Evolutionary conservation across 1,284 basidiomycete genomes (phyloP).

Genomic region (Microbotryum silenes-acaulis): DNA sequence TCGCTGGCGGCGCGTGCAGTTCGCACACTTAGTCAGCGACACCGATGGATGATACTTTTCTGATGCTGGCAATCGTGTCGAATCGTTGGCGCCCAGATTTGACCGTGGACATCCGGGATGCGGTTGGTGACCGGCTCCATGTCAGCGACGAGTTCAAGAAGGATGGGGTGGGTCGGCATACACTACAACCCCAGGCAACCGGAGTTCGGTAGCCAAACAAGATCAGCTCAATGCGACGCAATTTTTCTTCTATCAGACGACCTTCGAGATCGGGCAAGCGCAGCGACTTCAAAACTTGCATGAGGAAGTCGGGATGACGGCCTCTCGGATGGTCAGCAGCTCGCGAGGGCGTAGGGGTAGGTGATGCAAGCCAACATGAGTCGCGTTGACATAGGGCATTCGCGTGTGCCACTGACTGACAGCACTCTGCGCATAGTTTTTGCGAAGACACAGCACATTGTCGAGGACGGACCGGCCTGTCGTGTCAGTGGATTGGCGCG

Average conservation of each 20-base stretch:
- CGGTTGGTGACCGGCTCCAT: constrained; percentile 81
- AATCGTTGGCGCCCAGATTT: constrained; percentile 50
- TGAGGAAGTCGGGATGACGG: constrained; percentile 15
- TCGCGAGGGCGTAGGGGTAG: constrained; percentile 12
- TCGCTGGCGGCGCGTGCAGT: not conserved
- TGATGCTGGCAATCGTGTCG: too few species aligned
- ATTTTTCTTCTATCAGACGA: constrained; percentile 47
- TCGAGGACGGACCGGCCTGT: constrained; percentile 38
- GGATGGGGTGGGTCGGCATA: constrained; percentile 52
- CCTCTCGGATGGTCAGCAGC: constrained; percentile 28
- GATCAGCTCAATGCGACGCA: not conserved
- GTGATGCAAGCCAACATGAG: constrained; percentile 1
- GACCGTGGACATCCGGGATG: constrained; percentile 82
- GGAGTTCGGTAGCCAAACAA: not conserved
- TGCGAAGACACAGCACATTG: constrained; percentile 36
- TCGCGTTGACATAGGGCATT: not conserved
- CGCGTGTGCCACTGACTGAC: not conserved
- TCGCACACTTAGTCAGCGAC: not conserved
- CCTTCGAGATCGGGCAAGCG: constrained; percentile 77
- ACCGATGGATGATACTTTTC: constrained; percentile 19
- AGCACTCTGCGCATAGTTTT: constrained; percentile 30
- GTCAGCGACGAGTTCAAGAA: constrained; percentile 74
- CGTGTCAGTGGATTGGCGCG: constrained; percentile 12
- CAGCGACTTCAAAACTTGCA: constrained; percentile 46
- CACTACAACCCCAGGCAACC: not conserved